Conservation (phyloP, 2,329 filamentous ascomycete species). For the Colletotrichum costaricense region DNA sequence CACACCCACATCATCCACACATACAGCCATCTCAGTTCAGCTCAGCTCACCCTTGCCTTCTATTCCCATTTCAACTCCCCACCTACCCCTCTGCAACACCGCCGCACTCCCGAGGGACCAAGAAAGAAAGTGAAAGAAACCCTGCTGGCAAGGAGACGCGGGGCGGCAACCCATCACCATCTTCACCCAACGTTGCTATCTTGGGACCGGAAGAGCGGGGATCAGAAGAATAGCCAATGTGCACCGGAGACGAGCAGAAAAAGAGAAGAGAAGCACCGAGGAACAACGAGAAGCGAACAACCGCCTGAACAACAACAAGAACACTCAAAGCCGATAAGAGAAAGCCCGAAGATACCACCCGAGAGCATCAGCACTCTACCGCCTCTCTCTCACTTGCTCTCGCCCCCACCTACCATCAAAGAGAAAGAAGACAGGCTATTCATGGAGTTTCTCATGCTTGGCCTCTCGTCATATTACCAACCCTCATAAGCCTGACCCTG, state of each 20-base stretch:
- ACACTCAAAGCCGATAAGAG: neutral
- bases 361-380: neutral
- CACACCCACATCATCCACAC: neutral
- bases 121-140: neutral
- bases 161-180: neutral
- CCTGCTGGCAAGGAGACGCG: neutral
- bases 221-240: neutral
- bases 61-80: neutral
- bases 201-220: neutral
- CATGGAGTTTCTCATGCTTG: conserved; percentile 23
- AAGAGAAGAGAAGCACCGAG: neutral
- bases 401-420: neutral
- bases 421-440: conserved; percentile 21
- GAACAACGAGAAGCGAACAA: neutral
- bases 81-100: neutral
- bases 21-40: neutral
- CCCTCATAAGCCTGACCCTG: neutral
- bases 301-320: neutral
- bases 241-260: neutral
- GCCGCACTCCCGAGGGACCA: neutral
- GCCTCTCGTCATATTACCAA: conserved; percentile 3
- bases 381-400: neutral
- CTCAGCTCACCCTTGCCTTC: neutral
- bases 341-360: neutral
- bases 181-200: neutral